Evolutionary conservation across 2,329 filamentous ascomycete species (phyloP).

Genomic region (Sclerotinia spermophila): DNA sequence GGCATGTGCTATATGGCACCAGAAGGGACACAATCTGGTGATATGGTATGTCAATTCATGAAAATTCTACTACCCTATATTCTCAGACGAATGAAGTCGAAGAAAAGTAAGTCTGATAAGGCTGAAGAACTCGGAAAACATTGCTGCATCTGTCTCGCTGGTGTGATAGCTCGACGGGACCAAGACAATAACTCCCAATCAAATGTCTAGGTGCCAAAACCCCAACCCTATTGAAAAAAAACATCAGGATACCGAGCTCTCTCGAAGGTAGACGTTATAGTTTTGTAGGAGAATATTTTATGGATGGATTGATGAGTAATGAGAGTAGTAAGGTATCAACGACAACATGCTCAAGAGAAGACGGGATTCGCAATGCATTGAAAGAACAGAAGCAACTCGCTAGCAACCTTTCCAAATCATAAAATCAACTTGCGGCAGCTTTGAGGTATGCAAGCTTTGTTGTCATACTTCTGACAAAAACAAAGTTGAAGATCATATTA

Average conservation of each 20-base stretch:
- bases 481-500: neutral
- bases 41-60: neutral
- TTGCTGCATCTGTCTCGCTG: neutral
- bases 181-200: neutral
- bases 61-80: neutral
- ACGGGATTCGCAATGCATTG: neutral
- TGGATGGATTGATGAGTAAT: neutral
- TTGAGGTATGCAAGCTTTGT: neutral
- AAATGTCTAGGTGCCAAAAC: neutral
- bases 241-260: neutral
- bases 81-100: neutral
- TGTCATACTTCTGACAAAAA: neutral
- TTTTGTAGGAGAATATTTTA: neutral
- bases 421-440: neutral
- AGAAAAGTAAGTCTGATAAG: neutral
- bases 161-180: neutral
- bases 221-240: neutral
- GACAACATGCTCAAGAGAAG: neutral
- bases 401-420: neutral
- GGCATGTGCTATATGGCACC: neutral
- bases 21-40: neutral
- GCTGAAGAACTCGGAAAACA: neutral
- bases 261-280: neutral
- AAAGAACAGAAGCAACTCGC: neutral
- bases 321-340: neutral